phyloP scores from a whole-genome alignment of 805 yeast genomes.

The Babjeviella inositovora region DNA sequence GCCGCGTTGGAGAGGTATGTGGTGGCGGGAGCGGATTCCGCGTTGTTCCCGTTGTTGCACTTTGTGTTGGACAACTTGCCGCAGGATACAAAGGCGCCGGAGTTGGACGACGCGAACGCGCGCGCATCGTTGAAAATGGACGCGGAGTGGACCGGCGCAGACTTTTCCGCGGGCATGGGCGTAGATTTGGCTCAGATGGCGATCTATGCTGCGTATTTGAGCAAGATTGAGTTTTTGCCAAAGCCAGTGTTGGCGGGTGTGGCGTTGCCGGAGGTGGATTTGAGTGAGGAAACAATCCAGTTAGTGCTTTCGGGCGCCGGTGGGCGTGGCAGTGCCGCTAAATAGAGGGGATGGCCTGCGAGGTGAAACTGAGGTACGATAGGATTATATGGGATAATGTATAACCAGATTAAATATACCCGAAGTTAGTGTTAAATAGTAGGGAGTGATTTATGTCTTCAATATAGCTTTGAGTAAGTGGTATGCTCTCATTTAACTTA shows the following conservation, averaged over 20 bases:
- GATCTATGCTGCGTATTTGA: slow-evolving; percentile 65
- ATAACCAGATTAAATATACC: too few species aligned
- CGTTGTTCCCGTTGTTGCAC: slow-evolving; percentile 85
- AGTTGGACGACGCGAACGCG: slow-evolving; percentile 79
- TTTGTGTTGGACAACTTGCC: slow-evolving; percentile 90
- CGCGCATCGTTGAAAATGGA: slow-evolving; percentile 51
- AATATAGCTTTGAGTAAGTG: too few species aligned
- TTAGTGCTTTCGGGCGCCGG: slow-evolving; percentile 16
- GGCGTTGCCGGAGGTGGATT: slow-evolving; percentile 35
- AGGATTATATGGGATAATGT: neutral
- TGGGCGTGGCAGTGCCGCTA: slow-evolving; percentile 20
- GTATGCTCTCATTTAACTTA: too few species aligned
- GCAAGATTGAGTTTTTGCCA: slow-evolving; percentile 67
- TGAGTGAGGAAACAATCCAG: slow-evolving; percentile 38
- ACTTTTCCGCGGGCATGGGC: slow-evolving; percentile 58
- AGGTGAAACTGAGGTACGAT: neutral
- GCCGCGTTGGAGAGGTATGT: slow-evolving; percentile 61
- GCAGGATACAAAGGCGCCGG: slow-evolving; percentile 86
- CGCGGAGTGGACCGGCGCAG: slow-evolving; percentile 44
- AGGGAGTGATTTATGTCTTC: too few species aligned
- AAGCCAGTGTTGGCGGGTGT: slow-evolving; percentile 30
- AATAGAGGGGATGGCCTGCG: slow-evolving; percentile 6
- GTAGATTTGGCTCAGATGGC: slow-evolving; percentile 55
- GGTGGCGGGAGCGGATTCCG: slow-evolving; percentile 62
- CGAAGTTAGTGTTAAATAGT: too few species aligned